Base-by-base conservation (phyloP, 1,284 basidiomycete species). In the Xerocomus nothofagi region DNA sequence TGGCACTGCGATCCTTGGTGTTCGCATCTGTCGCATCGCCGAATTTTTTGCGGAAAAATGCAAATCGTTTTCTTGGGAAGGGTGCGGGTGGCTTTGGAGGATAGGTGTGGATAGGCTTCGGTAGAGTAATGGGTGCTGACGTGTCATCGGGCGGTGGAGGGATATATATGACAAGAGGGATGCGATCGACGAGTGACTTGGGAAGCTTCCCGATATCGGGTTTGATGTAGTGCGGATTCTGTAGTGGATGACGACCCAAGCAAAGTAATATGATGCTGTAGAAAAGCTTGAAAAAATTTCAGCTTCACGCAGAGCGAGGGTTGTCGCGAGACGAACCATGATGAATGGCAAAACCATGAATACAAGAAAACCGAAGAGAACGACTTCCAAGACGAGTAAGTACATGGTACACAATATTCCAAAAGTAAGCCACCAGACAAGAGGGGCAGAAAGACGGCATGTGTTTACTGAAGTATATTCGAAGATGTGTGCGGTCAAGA, bases 361-460 rank as follows among this genome's bases (percentile, higher is more conserved):
- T 24, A 91, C 81, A 14, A 89, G 71, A 50, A 91, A 70, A 18
- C 83, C 84, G 14, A 91, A 76, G 5, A 88, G 57, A 50, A 89
- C 66, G 40, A 91, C 81, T 66, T 91, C 88, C 36, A 88, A 69
- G 18, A 84, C 77, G 73, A 84, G 81, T 45, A 90, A 60, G 62
- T 91, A 91, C 70, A 88, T 82, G 42, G 87, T 79, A 68, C 84
- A 84, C n/a, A 91, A 70, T 54, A 91, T 81, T 31, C 79, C 82
- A 64, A 91, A 90, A 30, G 79, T 81, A 34, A 90, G 76, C 86
- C 86, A 91, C 88, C 88, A 91, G 29, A 91, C 70, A 57, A 90
- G 84, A 6, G 88, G 88, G 8, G 88, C 79, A 0, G 82, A 73
- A 51, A 74, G 67, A 18, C 88, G 82, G 54, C 88, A 91, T 11